Base-by-base conservation (phyloP, 495 filamentous ascomycete species). In the Trichoderma virens region DNA sequence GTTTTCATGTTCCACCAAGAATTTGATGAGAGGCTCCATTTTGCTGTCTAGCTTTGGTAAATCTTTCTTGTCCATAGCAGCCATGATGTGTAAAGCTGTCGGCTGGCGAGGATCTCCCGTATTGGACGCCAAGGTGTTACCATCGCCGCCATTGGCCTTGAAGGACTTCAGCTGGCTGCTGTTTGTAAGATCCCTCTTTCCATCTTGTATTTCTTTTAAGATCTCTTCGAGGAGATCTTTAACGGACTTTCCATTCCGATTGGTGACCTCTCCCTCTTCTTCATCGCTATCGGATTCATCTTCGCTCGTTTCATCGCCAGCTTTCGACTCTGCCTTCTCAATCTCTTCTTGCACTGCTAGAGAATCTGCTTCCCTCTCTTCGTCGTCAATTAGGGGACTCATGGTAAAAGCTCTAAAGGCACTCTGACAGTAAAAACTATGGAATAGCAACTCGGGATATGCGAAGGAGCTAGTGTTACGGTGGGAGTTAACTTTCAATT, bases 1-100 rank as follows among this genome's bases (percentile, higher is more conserved):
- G n/a, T 62, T 64, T 25, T 45, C 32, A 32, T 66, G 67, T 60
- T 63, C 59, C n/a, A 73, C 65, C 28, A 73, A 65, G 25, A 60
- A 56, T 23, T 41, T 64, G 31, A 73, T 66, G 13, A 73, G 64
- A 7, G 62, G 41, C 39, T 66, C 56, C 28, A 66, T 64, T 59
- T 65, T 63, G 13, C 61, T 63, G n/a, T 65, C 34, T 18, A 56
- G 51, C 25, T 56, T 56, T 28, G 51, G 51, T 18, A 56, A 30
- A 7, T 64, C 63, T 23, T 65, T 64, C 41, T 66, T 65, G 41
- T 64, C 63, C 56, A 65, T 60, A 38, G 62, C 64, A 0, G 63
- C 66, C 32, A 64, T 56, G 38, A 65, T 45, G 20, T 70, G 66
- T 34, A 67, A 62, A 23, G 34, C 25, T 25, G 60, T 67, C 25